A percentile compares a stretch with the other conserved stretches of the same genome.
Conservation (phyloP, 2,329 filamentous ascomycete species). For the Fonsecaea monophora region DNA sequence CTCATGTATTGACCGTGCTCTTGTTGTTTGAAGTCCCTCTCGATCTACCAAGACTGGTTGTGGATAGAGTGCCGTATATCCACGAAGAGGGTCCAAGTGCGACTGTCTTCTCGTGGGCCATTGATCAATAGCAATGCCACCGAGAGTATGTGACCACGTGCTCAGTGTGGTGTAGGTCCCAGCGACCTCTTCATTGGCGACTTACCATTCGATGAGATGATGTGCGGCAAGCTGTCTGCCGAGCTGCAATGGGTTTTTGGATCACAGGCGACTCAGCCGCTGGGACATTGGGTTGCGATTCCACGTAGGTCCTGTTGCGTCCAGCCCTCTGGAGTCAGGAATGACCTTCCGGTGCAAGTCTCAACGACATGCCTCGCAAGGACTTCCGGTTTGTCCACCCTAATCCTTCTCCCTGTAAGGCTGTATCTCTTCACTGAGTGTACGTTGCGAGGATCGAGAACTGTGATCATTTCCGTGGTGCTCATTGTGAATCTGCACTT, state of each 20-base stretch:
- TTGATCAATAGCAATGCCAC: background rate
- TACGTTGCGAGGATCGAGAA: conserved; percentile 27
- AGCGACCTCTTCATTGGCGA: background rate
- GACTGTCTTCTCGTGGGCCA: background rate
- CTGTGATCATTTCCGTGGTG: conserved; percentile 6
- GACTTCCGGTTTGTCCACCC: background rate
- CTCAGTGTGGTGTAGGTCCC: background rate
- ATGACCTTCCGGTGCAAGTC: background rate
- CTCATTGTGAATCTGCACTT: conserved; percentile 2
- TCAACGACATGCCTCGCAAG: background rate
- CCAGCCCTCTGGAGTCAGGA: background rate
- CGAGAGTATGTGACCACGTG: background rate
- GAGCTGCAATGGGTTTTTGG: background rate
- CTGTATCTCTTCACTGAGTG: conserved; percentile 23
- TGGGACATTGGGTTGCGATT: background rate
- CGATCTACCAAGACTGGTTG: background rate
- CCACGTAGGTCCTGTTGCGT: background rate
- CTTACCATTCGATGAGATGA: background rate
- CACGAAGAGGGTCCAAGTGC: too few relatives aligned
- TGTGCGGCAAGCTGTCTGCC: background rate
- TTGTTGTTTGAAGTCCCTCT: background rate
- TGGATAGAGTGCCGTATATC: background rate
- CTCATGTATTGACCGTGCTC: background rate
- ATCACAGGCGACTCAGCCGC: background rate
- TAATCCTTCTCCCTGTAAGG: conserved; percentile 20